Conservation (phyloP, 305 asterid genomes). For the Andrographis paniculata region DNA sequence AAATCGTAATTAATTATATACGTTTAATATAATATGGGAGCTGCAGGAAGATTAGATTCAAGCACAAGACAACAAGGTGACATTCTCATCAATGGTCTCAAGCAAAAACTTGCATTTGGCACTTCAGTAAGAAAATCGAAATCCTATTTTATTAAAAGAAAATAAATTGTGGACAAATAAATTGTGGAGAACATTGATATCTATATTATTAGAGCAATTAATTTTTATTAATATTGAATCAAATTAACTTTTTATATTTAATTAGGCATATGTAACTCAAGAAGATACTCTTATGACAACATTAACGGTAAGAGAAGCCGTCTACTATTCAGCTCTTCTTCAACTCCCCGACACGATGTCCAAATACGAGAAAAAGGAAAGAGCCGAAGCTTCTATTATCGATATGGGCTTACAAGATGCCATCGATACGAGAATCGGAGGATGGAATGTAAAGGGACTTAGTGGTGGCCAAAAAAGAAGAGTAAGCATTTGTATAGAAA, state of each 20-base stretch:
- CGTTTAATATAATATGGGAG: no score
- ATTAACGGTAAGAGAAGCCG: slow-evolving; percentile 46
- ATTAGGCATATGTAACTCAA: slow-evolving; percentile 70
- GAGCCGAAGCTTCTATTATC: slow-evolving; percentile 35
- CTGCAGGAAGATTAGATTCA: slow-evolving; percentile 41
- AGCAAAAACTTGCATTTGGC: slow-evolving; percentile 49
- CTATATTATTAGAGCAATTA: not conserved
- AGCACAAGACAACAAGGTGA: slow-evolving; percentile 40
- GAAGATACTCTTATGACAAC: slow-evolving; percentile 58
- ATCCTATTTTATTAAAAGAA: not conserved
- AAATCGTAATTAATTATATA: no score
- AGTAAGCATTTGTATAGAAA: slow-evolving; percentile 64
- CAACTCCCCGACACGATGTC: slow-evolving; percentile 48
- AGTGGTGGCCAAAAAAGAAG: slow-evolving; percentile 64
- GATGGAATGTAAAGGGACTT: slow-evolving; percentile 47
- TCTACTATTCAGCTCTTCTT: slow-evolving; percentile 46
- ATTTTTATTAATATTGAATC: not conserved
- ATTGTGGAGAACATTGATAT: no score
- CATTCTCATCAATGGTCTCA: slow-evolving; percentile 52
- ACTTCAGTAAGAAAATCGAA: slow-evolving; percentile 38
- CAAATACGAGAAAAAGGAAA: slow-evolving; percentile 23
- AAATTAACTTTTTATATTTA: not conserved
- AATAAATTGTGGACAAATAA: no score
- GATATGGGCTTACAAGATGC: slow-evolving; percentile 58
- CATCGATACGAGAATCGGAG: slow-evolving; percentile 47